Evolutionary conservation across 352 stramenopile species (phyloP).

Genomic region (Phytophthora nicotianae): DNA sequence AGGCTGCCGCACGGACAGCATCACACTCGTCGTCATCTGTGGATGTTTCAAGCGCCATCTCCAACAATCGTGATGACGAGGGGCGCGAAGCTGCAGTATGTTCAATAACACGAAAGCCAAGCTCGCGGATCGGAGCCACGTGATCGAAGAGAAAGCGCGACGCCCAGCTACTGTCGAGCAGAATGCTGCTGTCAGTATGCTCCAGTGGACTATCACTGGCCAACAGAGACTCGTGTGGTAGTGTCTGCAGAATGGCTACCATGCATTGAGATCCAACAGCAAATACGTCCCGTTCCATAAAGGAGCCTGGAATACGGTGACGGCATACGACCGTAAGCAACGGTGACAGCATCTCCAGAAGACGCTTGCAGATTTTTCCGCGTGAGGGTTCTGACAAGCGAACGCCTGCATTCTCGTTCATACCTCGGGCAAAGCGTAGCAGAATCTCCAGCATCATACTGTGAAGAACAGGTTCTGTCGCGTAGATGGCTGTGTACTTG

Average conservation of each 20-base stretch:
- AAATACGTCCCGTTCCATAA: slow-evolving; percentile 50
- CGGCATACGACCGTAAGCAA: slow-evolving; percentile 53
- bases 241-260: slow-evolving; percentile 28
- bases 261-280: slow-evolving; percentile 46
- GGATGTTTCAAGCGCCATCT: slow-evolving; percentile 57
- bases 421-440: slow-evolving; percentile 34
- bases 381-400: slow-evolving; percentile 27
- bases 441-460: slow-evolving; percentile 48
- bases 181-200: slow-evolving; percentile 40
- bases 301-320: slow-evolving; percentile 62
- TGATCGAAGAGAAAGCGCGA: slow-evolving; percentile 68
- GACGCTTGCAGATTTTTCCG: slow-evolving; percentile 45
- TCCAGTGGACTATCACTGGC: slow-evolving; percentile 26
- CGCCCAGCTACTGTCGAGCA: slow-evolving; percentile 55
- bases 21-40: slow-evolving; percentile 59
- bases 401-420: slow-evolving; percentile 12
- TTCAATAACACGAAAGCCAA: slow-evolving; percentile 47
- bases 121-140: slow-evolving; percentile 45
- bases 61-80: slow-evolving; percentile 33
- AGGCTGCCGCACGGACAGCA: slow-evolving; percentile 53
- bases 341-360: slow-evolving; percentile 45
- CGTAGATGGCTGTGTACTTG: slow-evolving; percentile 52
- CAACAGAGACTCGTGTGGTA: slow-evolving; percentile 31
- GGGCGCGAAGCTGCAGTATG: slow-evolving; percentile 3
- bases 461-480: slow-evolving; percentile 50